Base-by-base conservation (phyloP, 2,329 filamentous ascomycete genomes). In the Dryadomyces quercivorus region DNA sequence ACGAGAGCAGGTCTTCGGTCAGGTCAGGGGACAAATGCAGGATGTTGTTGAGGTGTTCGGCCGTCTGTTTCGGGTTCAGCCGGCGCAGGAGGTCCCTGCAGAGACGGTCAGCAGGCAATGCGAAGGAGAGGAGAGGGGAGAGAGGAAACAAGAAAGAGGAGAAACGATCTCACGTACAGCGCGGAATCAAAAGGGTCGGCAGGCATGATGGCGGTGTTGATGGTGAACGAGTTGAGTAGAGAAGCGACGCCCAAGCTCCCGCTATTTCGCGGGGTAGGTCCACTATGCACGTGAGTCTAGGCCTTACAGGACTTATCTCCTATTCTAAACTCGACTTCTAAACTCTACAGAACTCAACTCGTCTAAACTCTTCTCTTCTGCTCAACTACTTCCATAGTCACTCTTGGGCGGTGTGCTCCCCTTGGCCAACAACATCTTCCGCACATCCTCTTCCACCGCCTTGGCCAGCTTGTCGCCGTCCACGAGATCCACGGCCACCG, bases 1-100 rank as follows among this genome's bases (percentile, higher is more conserved):
- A 95, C 61, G 92, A 93, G 61, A 98, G 88, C 46, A 98, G 88
- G 69, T 98, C 93, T 77, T 98, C 93, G 65, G 92, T 93, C 57
- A 98, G 84, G 63, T 92, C 85, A 16, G 93, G 93, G 47, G 90
- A 86, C 59, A 98, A 85, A 55, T 79, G 76, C 71, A 95, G 93
- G 67, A 98, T 90, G 65, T 84, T 80, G 71, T 87, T 85, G 64
- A 98, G 86, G 74, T 98, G 94, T 58, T 80, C 72, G 65, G 90
- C 80, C 54, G 92, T 96, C 72, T 93, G 82, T 69, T 94, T 94
- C 46, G 93, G 93, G 74, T 95, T 94, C 59, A 98, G 86, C 60
- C 93, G 93, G 64, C 93, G 92, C 71, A 98, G 92, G 67, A 98
- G 91, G 76, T 98, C 93, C 66, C 93, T 97, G 69, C 16, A 50